These are phyloP conservation scores for Blastocystis sp. DNA, from an alignment of 352 stramenopile genomes.

Conservation along the genomic window DNA sequence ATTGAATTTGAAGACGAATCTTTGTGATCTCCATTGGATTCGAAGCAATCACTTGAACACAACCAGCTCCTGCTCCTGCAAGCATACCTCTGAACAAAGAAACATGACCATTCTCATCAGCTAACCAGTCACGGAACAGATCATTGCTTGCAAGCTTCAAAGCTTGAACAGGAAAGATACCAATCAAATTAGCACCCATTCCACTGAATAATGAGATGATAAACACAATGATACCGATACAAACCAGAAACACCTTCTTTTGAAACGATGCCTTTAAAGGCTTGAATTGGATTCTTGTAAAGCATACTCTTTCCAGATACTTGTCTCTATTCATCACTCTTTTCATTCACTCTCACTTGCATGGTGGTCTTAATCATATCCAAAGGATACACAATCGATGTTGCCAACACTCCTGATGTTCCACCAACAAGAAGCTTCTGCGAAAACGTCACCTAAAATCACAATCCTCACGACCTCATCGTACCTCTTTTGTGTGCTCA, in stretches of 20 bases:
- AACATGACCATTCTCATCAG: slow-evolving; percentile 71
- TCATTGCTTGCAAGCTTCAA: slow-evolving; percentile 85
- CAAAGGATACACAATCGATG: slow-evolving; percentile 78
- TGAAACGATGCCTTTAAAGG: slow-evolving; percentile 70
- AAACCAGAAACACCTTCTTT: slow-evolving; percentile 71
- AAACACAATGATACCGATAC: slow-evolving; percentile 64
- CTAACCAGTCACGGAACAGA: slow-evolving; percentile 74
- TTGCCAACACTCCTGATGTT: slow-evolving; percentile 76
- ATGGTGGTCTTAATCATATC: slow-evolving; percentile 85
- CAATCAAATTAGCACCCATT: slow-evolving; percentile 73
- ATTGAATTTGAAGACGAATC: slow-evolving; percentile 80
- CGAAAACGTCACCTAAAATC: slow-evolving; percentile 71
- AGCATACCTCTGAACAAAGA: slow-evolving; percentile 70
- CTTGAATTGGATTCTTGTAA: slow-evolving; percentile 71
- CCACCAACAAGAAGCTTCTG: slow-evolving; percentile 77
- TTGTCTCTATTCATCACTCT: slow-evolving; percentile 74
- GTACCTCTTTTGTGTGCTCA: slow-evolving; percentile 65
- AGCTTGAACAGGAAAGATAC: slow-evolving; percentile 77
- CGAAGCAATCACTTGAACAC: slow-evolving; percentile 75
- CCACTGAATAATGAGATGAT: slow-evolving; percentile 61
- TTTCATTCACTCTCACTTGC: slow-evolving; percentile 65
- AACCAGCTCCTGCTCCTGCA: slow-evolving; percentile 71
- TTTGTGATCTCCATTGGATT: slow-evolving; percentile 84
- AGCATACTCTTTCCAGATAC: slow-evolving; percentile 62
- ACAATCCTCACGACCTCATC: slow-evolving; percentile 41